phyloP scores from a whole-genome alignment of 75 land plant genomes.

The Gnetum montanum region DNA sequence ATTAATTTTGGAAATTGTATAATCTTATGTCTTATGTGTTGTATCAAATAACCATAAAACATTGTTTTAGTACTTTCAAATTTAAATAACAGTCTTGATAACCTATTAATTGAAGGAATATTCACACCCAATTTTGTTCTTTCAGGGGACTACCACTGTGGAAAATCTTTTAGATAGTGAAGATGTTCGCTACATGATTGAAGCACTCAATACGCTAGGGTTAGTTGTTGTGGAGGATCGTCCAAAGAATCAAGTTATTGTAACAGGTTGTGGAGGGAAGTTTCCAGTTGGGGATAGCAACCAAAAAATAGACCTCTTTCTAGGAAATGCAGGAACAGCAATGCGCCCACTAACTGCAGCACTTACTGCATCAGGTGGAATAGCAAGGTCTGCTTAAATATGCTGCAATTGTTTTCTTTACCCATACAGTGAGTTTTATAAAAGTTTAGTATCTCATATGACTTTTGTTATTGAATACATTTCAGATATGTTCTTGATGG shows the following conservation, averaged over 20 bases:
- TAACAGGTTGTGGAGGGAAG: conserved; percentile 70
- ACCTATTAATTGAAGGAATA: no score
- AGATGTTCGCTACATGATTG: conserved; percentile 90
- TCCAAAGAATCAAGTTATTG: conserved; percentile 35
- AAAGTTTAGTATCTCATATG: background rate
- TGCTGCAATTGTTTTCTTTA: conserved; percentile 7
- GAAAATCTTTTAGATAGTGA: conserved; percentile 91
- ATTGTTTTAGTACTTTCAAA: no score
- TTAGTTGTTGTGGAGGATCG: conserved; percentile 61
- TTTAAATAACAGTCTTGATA: no score
- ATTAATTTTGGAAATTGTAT: no score
- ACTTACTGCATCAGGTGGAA: conserved; percentile 91
- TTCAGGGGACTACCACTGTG: conserved; percentile 95
- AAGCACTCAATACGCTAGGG: conserved; percentile 74
- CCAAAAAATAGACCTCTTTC: conserved; percentile 51
- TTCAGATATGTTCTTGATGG: conserved; percentile 90
- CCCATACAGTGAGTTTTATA: no score
- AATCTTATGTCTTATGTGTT: no score
- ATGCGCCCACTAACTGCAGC: conserved; percentile 98
- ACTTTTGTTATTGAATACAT: background rate
- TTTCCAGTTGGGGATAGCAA: conserved; percentile 64
- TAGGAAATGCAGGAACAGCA: conserved; percentile 98
- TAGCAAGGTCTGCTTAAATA: conserved; percentile 53
- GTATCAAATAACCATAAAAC: no score
- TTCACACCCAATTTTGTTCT: no score